Conservation (phyloP, 2,329 filamentous ascomycete genomes). For the Xylariaceae sp. region DNA sequence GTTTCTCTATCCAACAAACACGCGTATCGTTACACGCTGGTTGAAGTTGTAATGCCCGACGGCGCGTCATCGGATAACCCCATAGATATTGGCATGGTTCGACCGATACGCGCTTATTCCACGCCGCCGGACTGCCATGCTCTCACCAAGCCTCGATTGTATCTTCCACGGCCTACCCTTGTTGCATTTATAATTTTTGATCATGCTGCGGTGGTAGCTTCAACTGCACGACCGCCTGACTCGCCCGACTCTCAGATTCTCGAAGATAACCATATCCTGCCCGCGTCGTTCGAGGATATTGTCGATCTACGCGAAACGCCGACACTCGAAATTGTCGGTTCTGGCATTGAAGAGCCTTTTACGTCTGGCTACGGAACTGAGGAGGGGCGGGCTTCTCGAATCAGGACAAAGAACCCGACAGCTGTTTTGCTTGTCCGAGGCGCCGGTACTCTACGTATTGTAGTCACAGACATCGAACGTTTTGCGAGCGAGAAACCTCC, state of each 20-base stretch:
- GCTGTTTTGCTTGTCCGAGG: constrained; percentile 65
- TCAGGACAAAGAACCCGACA: constrained; percentile 63
- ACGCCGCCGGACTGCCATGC: constrained; percentile 51
- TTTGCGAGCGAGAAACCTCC: constrained; percentile 62
- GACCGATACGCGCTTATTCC: constrained; percentile 68
- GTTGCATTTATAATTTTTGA: constrained; percentile 84
- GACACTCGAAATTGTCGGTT: constrained; percentile 65
- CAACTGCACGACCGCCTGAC: constrained; percentile 67
- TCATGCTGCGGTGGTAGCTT: constrained; percentile 75
- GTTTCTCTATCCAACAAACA: constrained; percentile 57
- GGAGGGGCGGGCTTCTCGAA: constrained; percentile 52
- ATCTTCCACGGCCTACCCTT: constrained; percentile 76
- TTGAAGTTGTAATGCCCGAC: constrained; percentile 68
- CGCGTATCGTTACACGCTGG: constrained; percentile 68
- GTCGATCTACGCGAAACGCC: constrained; percentile 74
- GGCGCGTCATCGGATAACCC: constrained; percentile 39
- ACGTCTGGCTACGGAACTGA: constrained; percentile 43
- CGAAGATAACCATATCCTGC: constrained; percentile 63
- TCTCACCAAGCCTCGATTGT: constrained; percentile 62
- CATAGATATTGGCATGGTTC: constrained; percentile 65
- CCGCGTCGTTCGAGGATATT: constrained; percentile 79
- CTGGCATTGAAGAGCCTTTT: constrained; percentile 64
- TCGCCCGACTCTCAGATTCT: constrained; percentile 78
- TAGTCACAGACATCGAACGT: constrained; percentile 60
- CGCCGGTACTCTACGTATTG: constrained; percentile 62